phyloP scores from a whole-genome alignment of 2,329 filamentous ascomycete species.

The Beauveria varroae region DNA sequence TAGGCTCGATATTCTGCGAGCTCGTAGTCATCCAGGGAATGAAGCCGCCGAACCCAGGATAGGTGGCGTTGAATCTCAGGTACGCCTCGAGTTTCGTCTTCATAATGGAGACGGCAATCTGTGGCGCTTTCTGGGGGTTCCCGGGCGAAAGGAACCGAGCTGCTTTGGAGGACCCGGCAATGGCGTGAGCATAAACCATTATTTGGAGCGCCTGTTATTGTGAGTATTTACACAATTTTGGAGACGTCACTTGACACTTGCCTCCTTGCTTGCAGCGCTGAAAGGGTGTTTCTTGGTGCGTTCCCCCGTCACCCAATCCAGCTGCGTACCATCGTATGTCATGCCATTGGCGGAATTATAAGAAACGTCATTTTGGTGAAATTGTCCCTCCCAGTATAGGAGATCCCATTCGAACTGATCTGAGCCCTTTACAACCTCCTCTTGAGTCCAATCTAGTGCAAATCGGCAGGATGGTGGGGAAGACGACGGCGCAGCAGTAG shows the following conservation, averaged over 20 bases:
- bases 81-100: conserved; percentile 31
- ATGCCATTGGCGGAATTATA: conserved; percentile 35
- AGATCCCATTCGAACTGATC: conserved; percentile 28
- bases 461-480: conserved; percentile 23
- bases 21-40: conserved; percentile 31
- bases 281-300: conserved; percentile 28
- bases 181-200: conserved; percentile 34
- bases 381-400: conserved; percentile 37
- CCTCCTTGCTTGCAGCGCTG: conserved; percentile 32
- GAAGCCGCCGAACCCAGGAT: conserved; percentile 34
- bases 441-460: conserved; percentile 22
- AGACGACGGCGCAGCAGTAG: background rate
- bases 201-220: conserved; percentile 30
- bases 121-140: conserved; percentile 23
- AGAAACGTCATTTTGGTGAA: conserved; percentile 32
- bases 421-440: conserved; percentile 21
- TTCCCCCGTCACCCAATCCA: conserved; percentile 30
- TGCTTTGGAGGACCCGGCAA: conserved; percentile 29
- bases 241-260: background rate
- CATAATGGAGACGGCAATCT: conserved; percentile 29
- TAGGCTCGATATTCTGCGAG: conserved; percentile 23
- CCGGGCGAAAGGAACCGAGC: conserved; percentile 31
- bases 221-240: background rate
- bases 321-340: conserved; percentile 32
- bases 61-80: conserved; percentile 31